Conservation (phyloP, 108 stramenopile species). For the Pinguiococcus pyrenoidosus region DNA sequence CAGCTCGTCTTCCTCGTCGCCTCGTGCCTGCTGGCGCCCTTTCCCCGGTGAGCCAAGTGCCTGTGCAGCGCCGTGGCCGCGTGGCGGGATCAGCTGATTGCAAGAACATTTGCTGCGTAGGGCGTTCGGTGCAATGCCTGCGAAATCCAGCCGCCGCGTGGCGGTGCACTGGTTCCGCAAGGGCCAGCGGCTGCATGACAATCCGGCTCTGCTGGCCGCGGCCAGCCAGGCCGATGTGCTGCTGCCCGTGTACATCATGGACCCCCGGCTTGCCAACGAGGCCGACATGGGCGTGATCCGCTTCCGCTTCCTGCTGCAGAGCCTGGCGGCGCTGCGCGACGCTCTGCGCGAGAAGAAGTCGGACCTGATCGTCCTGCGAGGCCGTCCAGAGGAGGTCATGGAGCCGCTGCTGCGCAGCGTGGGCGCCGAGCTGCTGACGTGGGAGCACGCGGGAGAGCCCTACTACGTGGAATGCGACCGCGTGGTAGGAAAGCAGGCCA, state of each 20-base stretch:
- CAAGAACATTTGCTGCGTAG: no score
- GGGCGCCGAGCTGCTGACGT: neutral
- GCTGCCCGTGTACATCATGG: constrained; percentile 54
- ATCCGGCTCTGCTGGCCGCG: constrained; percentile 56
- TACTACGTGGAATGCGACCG: no score
- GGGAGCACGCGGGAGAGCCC: no score
- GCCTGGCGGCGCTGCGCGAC: constrained; percentile 55
- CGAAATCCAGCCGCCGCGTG: no score
- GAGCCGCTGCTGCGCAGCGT: neutral
- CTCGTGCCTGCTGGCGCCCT: no score
- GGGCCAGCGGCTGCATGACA: constrained; percentile 79
- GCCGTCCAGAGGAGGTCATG: constrained; percentile 54
- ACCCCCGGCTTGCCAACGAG: constrained; percentile 44
- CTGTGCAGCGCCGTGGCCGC: no score
- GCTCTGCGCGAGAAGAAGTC: constrained; percentile 40
- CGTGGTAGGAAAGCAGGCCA: neutral
- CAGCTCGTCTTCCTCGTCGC: no score
- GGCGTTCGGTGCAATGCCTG: no score
- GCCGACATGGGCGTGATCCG: constrained; percentile 37
- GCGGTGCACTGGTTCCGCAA: constrained; percentile 70
- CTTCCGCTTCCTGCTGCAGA: constrained; percentile 71
- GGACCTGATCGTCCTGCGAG: constrained; percentile 52
- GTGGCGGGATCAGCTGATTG: no score
- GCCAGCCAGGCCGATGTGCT: constrained; percentile 4
- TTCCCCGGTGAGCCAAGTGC: no score